Base-by-base conservation (phyloP, 2,329 filamentous ascomycete species). In the Nigrospora oryzae region DNA sequence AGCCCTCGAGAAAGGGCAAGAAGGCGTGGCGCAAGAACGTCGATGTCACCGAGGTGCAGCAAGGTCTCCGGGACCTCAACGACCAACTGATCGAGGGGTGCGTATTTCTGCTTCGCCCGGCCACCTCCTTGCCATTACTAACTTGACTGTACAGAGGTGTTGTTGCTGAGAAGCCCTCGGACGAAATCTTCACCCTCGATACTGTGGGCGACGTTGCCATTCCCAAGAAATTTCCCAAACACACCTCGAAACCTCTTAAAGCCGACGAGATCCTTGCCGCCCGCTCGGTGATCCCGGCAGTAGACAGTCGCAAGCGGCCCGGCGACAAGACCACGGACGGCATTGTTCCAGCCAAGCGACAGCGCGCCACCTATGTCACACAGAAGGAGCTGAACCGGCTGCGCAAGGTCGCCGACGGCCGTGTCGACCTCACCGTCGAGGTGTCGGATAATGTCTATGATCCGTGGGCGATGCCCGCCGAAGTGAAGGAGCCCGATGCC, bases 21-120 rank as follows among this genome's bases (percentile, higher is more conserved):
- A 97, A 95, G 71, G 91, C 93, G 31, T 98, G 93, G 93, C 80
- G 93, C 61, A 98, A 97, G 66, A 95, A 98, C 69, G 89, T 98
- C 65, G 89, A 98, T 67, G 79, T 97, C 50, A 84, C 87, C 28
- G 84, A 95, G 50, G 79, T 98, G 23, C 78, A 91, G 57, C 70
- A 84, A 44, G 93, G 93, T 49, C 78, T 98, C 32, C 84, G 89
- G 51, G 77, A 86, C 58, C 71, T 94, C 53, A 89, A 93, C 57
- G 85, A 94, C 47, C 86, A 97, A 70, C 84, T 96, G 49, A 93
- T 95, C 53, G 78, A 84, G 72, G 93, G 93, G 89, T 91, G 73
- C 48, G 70, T 57, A 13, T 13, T 34, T 5, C 34, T 36, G 12
- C 34, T 36, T 36, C 34, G 34, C 34, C 15, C 34, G 14, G 34